Base-by-base conservation (phyloP, 2,329 filamentous ascomycete genomes). In the Beauveria pseudobassiana region DNA sequence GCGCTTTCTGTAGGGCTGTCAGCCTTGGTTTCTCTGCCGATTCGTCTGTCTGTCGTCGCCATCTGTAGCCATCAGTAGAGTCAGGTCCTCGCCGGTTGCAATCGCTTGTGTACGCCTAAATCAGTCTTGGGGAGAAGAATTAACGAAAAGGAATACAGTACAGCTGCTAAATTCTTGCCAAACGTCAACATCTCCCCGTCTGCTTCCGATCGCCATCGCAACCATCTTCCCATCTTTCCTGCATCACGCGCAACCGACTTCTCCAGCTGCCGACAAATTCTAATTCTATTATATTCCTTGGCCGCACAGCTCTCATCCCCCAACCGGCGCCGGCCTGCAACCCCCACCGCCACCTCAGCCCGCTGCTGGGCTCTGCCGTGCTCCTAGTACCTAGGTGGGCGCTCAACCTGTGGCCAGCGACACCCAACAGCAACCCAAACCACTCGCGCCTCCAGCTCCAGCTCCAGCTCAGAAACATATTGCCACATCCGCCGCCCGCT, bases 311-410 rank as follows among this genome's bases (percentile, higher is more conserved):
- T 52, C 24, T 22, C 9, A 3, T 24, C 54, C 26, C 55, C 55
- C 43, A 42, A 45, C 43, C 57, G 38, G 48, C 57, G 57, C 48
- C 48, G 48, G 48, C 40, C 12, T 45, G 34, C 4, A 20, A 20
- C 28, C 42, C 58, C 58, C 58, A 40, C 58, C 58, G 58, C 58
- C 58, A 61, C 58, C 58, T 61, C 49, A 61, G 58, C 49, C 58
- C 48, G 22, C 30, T 59, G 34, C 56, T 59, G 56, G 46, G 46
- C 56, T 59, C 48, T 59, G 30, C 43, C 30, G 50, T 61, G 40
- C 59, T 55, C 42, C 12, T 14, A 34, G 12, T 14, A 34, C 5
- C 30, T 14, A 14, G 30, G 30, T 14, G 30, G 46, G 43, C 24
- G 14, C 43, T 61, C 53, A 55, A 53, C 28, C 51, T 61, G 30